phyloP scores from a whole-genome alignment of 495 filamentous ascomycete genomes.

The Glutinoglossum americanum region DNA sequence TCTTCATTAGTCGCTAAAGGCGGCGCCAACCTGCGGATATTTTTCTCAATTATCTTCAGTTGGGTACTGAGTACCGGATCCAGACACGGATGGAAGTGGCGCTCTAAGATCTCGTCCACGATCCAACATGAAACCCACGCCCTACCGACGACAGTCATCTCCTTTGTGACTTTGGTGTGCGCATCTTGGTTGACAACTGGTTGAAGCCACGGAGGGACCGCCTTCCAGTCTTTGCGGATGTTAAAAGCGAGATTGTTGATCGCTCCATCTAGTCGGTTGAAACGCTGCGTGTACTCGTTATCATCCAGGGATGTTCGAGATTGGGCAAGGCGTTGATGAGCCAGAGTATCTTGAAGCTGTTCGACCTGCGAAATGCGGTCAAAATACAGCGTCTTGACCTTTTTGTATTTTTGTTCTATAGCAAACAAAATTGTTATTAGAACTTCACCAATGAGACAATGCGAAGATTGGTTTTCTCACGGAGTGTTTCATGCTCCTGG shows the following conservation, averaged over 20 bases:
- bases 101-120: slow-evolving; percentile 74
- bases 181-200: slow-evolving; percentile 67
- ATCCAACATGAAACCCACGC: slow-evolving; percentile 80
- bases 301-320: slow-evolving; percentile 92
- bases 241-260: slow-evolving; percentile 90
- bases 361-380: slow-evolving; percentile 88
- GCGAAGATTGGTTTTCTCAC: background rate
- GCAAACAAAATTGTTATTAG: background rate
- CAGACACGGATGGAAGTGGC: slow-evolving; percentile 75
- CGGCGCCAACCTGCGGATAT: slow-evolving; percentile 56
- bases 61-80: slow-evolving; percentile 52
- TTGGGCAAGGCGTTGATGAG: slow-evolving; percentile 82
- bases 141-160: slow-evolving; percentile 92
- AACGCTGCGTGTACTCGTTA: slow-evolving; percentile 77
- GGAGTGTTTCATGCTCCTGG: slow-evolving; percentile 2
- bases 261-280: slow-evolving; percentile 80
- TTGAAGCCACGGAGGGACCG: slow-evolving; percentile 57
- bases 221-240: slow-evolving; percentile 79
- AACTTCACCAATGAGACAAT: background rate
- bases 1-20: slow-evolving; percentile 59
- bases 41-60: slow-evolving; percentile 73
- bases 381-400: slow-evolving; percentile 94
- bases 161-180: slow-evolving; percentile 59
- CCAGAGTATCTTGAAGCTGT: slow-evolving; percentile 85
- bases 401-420: slow-evolving; percentile 82